Conservation (phyloP, 116 monocot genomes). For the Phalaenopsis hybrid region DNA sequence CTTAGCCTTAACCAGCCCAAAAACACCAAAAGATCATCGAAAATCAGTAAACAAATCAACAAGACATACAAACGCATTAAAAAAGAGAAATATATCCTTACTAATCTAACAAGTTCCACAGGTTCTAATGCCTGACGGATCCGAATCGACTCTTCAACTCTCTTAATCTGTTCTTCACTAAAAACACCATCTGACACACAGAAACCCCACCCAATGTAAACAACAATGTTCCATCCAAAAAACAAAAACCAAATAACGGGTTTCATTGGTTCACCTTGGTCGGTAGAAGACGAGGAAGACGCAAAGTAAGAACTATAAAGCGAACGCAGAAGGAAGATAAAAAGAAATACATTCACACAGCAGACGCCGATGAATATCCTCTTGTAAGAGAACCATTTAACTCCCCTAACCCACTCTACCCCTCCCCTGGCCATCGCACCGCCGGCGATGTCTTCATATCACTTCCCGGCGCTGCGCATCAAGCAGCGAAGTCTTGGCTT, state of each 20-base stretch:
- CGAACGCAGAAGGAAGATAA: slow-evolving; percentile 47
- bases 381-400: slow-evolving; percentile 44
- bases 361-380: slow-evolving; percentile 49
- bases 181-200: slow-evolving; percentile 19
- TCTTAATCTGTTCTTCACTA: slow-evolving; percentile 58
- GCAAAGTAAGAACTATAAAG: slow-evolving; percentile 30
- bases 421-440: slow-evolving; percentile 34
- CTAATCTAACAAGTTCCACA: slow-evolving; percentile 53
- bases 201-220: slow-evolving; percentile 16
- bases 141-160: slow-evolving; percentile 61
- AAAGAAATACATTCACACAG: slow-evolving; percentile 60
- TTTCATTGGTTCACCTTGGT: not conserved
- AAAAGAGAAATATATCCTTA: slow-evolving; percentile 3
- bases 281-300: slow-evolving; percentile 7
- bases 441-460: slow-evolving; percentile 9
- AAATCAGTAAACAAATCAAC: not conserved
- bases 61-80: not conserved
- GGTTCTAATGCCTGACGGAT: slow-evolving; percentile 45
- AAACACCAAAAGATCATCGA: slow-evolving; percentile 3
- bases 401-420: slow-evolving; percentile 4
- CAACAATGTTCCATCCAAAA: not conserved
- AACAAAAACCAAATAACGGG: slow-evolving; percentile 13
- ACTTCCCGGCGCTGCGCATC: not conserved
- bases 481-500: not conserved
- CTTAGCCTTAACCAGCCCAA: slow-evolving; percentile 40